phyloP scores from a whole-genome alignment of 2,329 filamentous ascomycete species.

The Colletotrichum sp. region DNA sequence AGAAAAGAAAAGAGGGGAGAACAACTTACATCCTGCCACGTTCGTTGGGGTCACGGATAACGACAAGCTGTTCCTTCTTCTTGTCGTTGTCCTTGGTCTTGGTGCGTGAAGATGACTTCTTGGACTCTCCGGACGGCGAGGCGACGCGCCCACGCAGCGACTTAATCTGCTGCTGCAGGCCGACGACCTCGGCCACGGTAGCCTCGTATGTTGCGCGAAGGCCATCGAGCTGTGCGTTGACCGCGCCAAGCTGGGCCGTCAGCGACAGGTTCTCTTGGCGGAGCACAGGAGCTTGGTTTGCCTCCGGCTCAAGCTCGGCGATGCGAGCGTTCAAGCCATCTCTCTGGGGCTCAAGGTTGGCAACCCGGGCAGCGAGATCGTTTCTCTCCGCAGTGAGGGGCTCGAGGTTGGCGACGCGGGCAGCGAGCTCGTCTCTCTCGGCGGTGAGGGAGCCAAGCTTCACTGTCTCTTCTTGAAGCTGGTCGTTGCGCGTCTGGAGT shows the following conservation, averaged over 20 bases:
- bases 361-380: slow-evolving; percentile 4
- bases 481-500: slow-evolving; percentile 18
- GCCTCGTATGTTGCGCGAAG: slow-evolving; percentile 16
- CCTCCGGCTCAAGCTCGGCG: slow-evolving; percentile 9
- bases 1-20: neutral
- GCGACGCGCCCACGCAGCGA: slow-evolving; percentile 11
- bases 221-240: slow-evolving; percentile 18
- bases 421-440: slow-evolving; percentile 15
- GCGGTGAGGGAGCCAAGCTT: slow-evolving; percentile 13
- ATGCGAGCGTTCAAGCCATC: slow-evolving; percentile 5
- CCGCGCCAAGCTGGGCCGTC: slow-evolving; percentile 10
- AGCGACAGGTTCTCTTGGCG: slow-evolving; percentile 16
- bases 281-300: slow-evolving; percentile 3
- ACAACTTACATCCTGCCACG: slow-evolving; percentile 20
- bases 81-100: slow-evolving; percentile 20
- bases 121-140: slow-evolving; percentile 12
- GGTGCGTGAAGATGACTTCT: slow-evolving; percentile 4
- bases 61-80: slow-evolving; percentile 22
- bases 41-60: slow-evolving; percentile 20
- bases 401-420: neutral
- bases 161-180: slow-evolving; percentile 15
- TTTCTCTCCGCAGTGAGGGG: slow-evolving; percentile 18
- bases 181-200: slow-evolving; percentile 9
- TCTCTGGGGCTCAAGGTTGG: neutral
- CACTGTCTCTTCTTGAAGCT: slow-evolving; percentile 12